phyloP scores from a whole-genome alignment of 371 early-diverging fungal genomes.

The Mortierella sp. region DNA sequence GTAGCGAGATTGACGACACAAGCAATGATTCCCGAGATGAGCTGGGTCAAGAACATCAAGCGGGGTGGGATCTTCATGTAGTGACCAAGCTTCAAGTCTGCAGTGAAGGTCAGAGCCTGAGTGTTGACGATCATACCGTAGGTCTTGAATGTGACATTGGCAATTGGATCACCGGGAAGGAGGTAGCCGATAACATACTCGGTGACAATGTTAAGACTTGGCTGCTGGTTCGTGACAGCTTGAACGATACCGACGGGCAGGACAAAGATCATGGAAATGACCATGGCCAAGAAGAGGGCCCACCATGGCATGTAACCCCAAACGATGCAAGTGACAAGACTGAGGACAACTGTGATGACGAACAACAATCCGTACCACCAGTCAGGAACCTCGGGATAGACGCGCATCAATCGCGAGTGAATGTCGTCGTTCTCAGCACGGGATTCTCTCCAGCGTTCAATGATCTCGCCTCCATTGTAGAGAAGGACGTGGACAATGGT shows the following conservation, averaged over 20 bases:
- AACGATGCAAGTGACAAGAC: conserved; percentile 57
- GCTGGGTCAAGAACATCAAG: conserved; percentile 72
- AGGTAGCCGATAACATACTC: conserved; percentile 64
- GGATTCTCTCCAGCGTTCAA: conserved; percentile 27
- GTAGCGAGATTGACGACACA: conserved; percentile 70
- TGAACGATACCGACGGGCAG: conserved; percentile 70
- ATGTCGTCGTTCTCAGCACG: conserved; percentile 57
- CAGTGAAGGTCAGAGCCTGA: conserved; percentile 69
- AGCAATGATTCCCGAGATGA: conserved; percentile 68
- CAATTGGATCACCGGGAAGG: conserved; percentile 68
- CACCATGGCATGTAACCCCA: conserved; percentile 64
- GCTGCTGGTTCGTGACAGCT: conserved; percentile 63
- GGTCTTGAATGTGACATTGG: conserved; percentile 65
- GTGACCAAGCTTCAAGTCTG: conserved; percentile 76
- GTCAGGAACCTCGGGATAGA: conserved; percentile 71
- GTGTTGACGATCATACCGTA: conserved; percentile 60
- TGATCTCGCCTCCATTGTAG: conserved; percentile 60
- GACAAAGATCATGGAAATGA: conserved; percentile 62
- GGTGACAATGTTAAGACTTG: conserved; percentile 64
- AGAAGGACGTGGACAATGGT: conserved; percentile 61
- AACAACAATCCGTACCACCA: conserved; percentile 65
- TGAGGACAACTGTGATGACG: conserved; percentile 44
- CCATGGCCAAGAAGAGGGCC: conserved; percentile 59
- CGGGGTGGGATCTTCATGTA: conserved; percentile 77
- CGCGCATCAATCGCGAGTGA: conserved; percentile 75